Base-by-base conservation (phyloP, 768 basidiomycete species). In the Daedaleopsis nitida region DNA sequence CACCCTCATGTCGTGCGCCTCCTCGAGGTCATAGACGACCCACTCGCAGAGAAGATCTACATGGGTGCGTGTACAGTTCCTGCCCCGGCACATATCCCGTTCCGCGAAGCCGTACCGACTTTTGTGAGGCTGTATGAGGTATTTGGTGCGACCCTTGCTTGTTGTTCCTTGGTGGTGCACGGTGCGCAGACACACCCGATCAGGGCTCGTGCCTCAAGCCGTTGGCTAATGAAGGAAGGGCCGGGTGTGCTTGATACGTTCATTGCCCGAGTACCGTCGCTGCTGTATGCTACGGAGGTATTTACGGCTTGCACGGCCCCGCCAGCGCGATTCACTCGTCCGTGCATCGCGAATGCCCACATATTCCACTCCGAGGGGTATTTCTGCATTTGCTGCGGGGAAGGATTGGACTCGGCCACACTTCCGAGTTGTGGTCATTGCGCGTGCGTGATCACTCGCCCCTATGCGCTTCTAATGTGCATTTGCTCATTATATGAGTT, bases 11-110 rank as follows among this genome's bases (percentile, higher is more conserved):
- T 97, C 60, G 94, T 98, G 12, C 81, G 89, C 64, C 82, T 99
- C 58, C 86, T 87, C 67, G 95, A 98, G 74, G 94, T 98, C 70
- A 96, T 99, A 63, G 96, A 98, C 74, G 97, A 98, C 75, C 84
- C 87, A 45, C 82, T 89, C 65, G 84, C 85, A 52, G 89, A 92
- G 68, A 91, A 90, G 76, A 91, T 99, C 45, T 98, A 93, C 75
- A 91, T 99, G 83, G 89, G 95, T 96, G 67, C 74, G 92, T 83
- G 23, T 16, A 13, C 12, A 10, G 23, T 49, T 32, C 27, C 47
- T 24, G 55, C 39, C 34, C 27, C 27, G 4, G 27, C 27, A 32
- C 27, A 32, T 32, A 32, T 32, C 27, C 27, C 27, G 27, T 32
- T 7, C 27, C 7, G 27, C 27, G 27, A 32, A 32, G 27, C 7